Evolutionary conservation across 176 grass and related monocot species (phyloP), one percentile per base, ranked within the genome.

Genomic region (Rhipidocladum racemiflorum): DNA sequence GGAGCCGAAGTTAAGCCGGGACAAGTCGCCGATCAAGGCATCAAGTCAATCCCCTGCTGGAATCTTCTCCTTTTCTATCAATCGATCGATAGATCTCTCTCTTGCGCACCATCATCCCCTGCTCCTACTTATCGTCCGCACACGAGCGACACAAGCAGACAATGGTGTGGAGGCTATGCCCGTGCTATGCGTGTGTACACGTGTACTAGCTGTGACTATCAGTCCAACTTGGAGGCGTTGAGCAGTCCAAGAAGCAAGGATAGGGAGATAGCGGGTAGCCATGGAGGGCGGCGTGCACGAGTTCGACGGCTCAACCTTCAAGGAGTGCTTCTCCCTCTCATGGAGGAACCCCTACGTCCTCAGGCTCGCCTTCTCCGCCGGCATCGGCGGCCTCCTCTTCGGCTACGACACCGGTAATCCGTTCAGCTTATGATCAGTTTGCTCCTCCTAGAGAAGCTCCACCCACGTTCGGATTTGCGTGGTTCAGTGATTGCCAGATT

Each of bases 341-440:
- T 91, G 91, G 91, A 81, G 90, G 38, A 91, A 94, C 65, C 94
- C 91, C 48, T 97, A 94, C 48, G 88, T 94, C 56, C 94, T 94
- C 87, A 61, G 91, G 34, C 85, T 94, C 36, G 94, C 91, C 61
- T 92, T 97, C 70, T 97, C 94, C 20, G 91, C 94, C 11, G 94
- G 94, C 54, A 94, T 97, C 28, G 94, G 94, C 25, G 94, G 94
- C 28, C 85, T 97, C 49, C 94, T 97, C 85, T 97, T 97, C 53
- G 94, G 94, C 70, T 93, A 97, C 75, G 89, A 97, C 76, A 93
- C 94, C 53, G 91, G 94, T 94, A 84, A 73, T 10, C 44, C n/a
- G 18, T 29, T 51, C 25, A 42, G n/a, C 24, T 46, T 1, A 9
- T 43, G 16, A 35, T 67, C 44, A 5, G 4, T 25, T 24, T 83